Conservation (phyloP, 2,329 filamentous ascomycete species). For the Talaromyces amestolkiae region DNA sequence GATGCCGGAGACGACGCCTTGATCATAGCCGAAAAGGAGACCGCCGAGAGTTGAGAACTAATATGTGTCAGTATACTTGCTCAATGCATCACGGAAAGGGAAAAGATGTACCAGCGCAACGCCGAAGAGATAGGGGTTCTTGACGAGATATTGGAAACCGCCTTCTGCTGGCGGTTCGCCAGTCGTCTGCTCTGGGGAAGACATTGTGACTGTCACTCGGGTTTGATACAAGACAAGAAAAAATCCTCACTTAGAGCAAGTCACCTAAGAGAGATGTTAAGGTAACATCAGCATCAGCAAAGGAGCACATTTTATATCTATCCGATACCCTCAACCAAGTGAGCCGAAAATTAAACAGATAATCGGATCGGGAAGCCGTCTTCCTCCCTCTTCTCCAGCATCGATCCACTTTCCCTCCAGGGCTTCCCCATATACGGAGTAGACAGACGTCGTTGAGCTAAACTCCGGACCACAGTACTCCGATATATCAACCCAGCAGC, state of each 20-base stretch:
- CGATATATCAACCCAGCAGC: not conserved
- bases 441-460: not conserved
- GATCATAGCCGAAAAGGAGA: conserved; percentile 52
- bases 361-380: not conserved
- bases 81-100: not conserved
- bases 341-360: not conserved
- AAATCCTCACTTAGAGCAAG: not conserved
- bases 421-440: not conserved
- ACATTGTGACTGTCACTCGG: conserved; percentile 21
- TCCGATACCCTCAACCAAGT: not conserved
- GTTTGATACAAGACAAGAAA: not conserved
- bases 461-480: not conserved
- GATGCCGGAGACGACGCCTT: conserved; percentile 51
- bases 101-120: conserved; percentile 42
- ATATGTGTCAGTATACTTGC: not conserved
- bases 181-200: conserved; percentile 17
- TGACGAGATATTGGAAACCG: conserved; percentile 29
- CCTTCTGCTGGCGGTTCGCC: conserved; percentile 21
- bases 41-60: conserved; percentile 44
- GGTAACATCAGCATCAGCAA: not conserved
- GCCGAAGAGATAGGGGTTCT: conserved; percentile 48
- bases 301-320: not conserved
- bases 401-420: not conserved
- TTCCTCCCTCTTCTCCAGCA: not conserved
- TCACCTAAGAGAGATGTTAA: not conserved